Percentiles rank a stretch among this genome's conserved stretches.
Conservation (phyloP, 805 yeast species). For the Lachancea lanzarotensis region DNA sequence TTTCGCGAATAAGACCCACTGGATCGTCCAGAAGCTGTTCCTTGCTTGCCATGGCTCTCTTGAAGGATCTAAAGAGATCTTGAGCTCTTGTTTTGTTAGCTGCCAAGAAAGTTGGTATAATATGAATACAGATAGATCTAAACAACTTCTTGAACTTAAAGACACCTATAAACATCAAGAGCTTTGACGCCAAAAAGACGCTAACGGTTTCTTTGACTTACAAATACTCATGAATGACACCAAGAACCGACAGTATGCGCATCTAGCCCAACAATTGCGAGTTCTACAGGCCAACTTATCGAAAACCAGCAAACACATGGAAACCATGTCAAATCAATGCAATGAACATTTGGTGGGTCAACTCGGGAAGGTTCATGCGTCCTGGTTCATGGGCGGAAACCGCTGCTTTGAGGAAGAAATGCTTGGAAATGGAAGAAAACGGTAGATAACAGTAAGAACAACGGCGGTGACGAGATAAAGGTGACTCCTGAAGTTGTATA, state of each 20-base stretch:
- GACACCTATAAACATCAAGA: too few relatives aligned
- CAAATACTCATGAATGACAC: constrained; percentile 16
- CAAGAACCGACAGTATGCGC: constrained; percentile 30
- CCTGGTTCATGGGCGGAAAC: constrained; percentile 30
- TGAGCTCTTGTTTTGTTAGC: background rate
- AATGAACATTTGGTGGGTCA: constrained; percentile 28
- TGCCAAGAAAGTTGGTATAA: background rate
- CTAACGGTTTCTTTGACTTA: too few relatives aligned
- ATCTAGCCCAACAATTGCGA: constrained; percentile 25
- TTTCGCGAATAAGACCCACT: constrained; percentile 18
- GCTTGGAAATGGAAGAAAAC: constrained; percentile 14
- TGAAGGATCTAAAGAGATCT: background rate
- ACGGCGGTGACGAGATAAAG: too few relatives aligned
- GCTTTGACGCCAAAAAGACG: too few relatives aligned
- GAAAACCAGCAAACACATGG: constrained; percentile 24
- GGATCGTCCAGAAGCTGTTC: constrained; percentile 20
- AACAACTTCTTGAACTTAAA: background rate
- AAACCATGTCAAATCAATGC: constrained; percentile 28
- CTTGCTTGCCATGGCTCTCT: constrained; percentile 11
- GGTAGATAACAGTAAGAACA: background rate
- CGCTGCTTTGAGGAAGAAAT: constrained; percentile 22
- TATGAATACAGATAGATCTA: background rate
- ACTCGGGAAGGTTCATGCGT: constrained; percentile 29
- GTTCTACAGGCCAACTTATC: constrained; percentile 23
- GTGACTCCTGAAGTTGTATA: too few relatives aligned